Conservation (phyloP, 805 yeast species). For the Vanderwaltozyma tropicalis region DNA sequence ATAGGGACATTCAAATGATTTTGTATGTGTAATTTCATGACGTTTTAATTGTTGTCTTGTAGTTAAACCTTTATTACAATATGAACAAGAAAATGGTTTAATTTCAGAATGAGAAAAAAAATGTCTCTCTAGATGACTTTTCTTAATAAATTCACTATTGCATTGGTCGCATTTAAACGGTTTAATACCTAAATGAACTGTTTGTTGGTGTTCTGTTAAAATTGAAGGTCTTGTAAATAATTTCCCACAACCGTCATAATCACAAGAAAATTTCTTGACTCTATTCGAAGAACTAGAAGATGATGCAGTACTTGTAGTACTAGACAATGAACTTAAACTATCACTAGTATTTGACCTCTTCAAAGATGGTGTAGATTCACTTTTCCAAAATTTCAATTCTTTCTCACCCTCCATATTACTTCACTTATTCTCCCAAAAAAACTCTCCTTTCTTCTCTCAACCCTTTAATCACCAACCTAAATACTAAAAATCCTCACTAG, state of each 20-base stretch:
- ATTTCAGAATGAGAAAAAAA: slow-evolving; percentile 49
- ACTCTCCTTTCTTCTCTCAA: neutral
- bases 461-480: too few relatives aligned
- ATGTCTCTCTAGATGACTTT: slow-evolving; percentile 75
- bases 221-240: slow-evolving; percentile 74
- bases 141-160: slow-evolving; percentile 54
- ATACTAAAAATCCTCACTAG: too few relatives aligned
- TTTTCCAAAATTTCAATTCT: slow-evolving; percentile 1
- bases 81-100: slow-evolving; percentile 62
- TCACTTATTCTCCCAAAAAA: too few relatives aligned
- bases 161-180: slow-evolving; percentile 68
- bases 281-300: neutral
- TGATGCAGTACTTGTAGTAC: neutral
- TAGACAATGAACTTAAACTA: slow-evolving; percentile 5
- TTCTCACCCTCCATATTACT: neutral
- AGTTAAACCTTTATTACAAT: slow-evolving; percentile 76
- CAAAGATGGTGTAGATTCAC: slow-evolving; percentile 1
- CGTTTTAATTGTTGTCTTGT: slow-evolving; percentile 71
- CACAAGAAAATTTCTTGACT: slow-evolving; percentile 55
- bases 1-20: slow-evolving; percentile 49
- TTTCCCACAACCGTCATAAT: slow-evolving; percentile 56
- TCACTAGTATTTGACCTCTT: neutral
- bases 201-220: slow-evolving; percentile 67
- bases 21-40: slow-evolving; percentile 74
- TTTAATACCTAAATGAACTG: slow-evolving; percentile 61